A percentile compares a stretch with the other conserved stretches of the same genome.
These are phyloP conservation scores for Talaromyces thailandensis DNA, from an alignment of 495 filamentous ascomycete species.

Conservation along the genomic window DNA sequence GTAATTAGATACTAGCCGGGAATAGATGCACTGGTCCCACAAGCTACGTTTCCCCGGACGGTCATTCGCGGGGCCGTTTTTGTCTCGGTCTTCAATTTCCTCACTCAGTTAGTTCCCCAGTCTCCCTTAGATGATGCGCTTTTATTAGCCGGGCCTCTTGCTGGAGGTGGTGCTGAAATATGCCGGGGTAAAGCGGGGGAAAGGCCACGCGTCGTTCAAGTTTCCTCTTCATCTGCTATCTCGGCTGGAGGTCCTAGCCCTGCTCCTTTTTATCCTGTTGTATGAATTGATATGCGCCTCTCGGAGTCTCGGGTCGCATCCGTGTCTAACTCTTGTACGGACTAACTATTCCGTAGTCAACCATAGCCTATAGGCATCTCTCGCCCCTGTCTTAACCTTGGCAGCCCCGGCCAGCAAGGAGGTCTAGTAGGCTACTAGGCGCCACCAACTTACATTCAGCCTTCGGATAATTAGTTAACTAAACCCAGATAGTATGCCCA, in stretches of 20 bases:
- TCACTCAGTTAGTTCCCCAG: neutral
- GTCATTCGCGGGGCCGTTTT: neutral
- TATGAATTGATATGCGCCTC: neutral
- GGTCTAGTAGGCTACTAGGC: neutral
- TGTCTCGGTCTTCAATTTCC: neutral
- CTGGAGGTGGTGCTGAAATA: neutral
- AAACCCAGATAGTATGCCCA: no score
- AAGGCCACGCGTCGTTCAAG: slow-evolving; percentile 2
- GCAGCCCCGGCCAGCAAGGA: neutral
- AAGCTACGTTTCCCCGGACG: slow-evolving; percentile 1
- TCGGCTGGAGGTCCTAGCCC: neutral
- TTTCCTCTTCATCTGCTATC: neutral
- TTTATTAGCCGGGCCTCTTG: neutral
- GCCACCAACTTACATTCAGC: neutral
- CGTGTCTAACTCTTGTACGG: neutral
- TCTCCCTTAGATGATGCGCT: neutral
- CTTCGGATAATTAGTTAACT: neutral
- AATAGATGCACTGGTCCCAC: slow-evolving; percentile 13
- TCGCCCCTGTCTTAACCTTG: neutral
- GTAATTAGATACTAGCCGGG: slow-evolving; percentile 12
- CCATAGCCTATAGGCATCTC: neutral
- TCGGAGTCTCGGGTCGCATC: no score
- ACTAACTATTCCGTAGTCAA: no score
- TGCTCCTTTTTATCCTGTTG: slow-evolving; percentile 1
- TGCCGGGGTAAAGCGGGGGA: slow-evolving; percentile 4